Base-by-base conservation (phyloP, 2,329 filamentous ascomycete species). In the Ophiostoma perfectum region DNA sequence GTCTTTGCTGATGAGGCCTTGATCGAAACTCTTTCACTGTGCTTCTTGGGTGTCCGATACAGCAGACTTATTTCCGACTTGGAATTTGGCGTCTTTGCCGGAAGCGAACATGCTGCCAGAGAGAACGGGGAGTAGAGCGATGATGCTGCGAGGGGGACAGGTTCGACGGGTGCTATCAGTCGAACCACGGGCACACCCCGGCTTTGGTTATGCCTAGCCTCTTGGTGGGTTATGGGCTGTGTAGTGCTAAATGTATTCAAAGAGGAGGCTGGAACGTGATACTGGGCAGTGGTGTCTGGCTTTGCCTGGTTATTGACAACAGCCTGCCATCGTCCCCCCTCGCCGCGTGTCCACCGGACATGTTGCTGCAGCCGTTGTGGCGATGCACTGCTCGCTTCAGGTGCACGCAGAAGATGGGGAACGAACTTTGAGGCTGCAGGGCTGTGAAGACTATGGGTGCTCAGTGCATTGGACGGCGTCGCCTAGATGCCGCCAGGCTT, bases 101-200 rank as follows among this genome's bases (percentile, higher is more conserved):
- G 44, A 27, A 36, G 49, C 7, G 27, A 12, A 4, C 8, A 14
- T 9, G 55, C 39, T 27, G 39, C 16, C 2, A 42, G 6, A 42
- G 38, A 14, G 12, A n/a, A 60, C 2, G 47, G 58, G 5, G 65
- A 9, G 27, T 45, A 60, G 5, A 69, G 65, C 5, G 65, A 58
- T 14, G 60, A 67, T 4, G 72, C 68, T 5, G 66, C 52, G 8
- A 68, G 66, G n/a, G 71, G 66, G 4, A 45, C 38, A 5, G 71
- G 69, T n/a, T 68, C 64, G 18, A 72, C 70, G 1, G 71, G 70
- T 8, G 64, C 68, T 70, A 72, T 67, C 5, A 72, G 70, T 36
- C 70, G 63, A 1, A 62, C 41, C 12, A 70, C 38, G 3, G 42
- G 16, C 2, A 67, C 27, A 27, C 27, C 52, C n/a, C 47, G 52